Conservation (phyloP, 78 protist species). For the Bigelowiella natans region DNA sequence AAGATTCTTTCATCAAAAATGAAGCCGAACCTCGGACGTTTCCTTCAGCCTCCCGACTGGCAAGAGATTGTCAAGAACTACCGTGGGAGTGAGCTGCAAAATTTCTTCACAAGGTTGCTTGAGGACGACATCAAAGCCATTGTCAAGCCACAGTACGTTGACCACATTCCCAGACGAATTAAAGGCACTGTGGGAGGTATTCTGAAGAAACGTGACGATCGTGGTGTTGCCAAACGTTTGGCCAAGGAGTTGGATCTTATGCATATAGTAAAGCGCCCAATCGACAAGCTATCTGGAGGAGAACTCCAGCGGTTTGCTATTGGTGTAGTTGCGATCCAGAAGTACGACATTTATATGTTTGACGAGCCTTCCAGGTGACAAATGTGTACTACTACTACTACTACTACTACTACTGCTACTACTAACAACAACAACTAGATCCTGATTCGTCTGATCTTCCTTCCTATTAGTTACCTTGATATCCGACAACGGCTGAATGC, state of each 20-base stretch:
- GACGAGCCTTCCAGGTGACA: slow-evolving; percentile 88
- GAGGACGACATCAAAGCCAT: slow-evolving; percentile 83
- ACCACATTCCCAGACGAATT: slow-evolving; percentile 81
- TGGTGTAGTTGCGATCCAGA: slow-evolving; percentile 52
- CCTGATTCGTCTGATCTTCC: no score
- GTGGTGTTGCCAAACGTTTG: neutral
- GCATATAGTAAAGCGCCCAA: neutral
- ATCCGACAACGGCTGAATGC: slow-evolving; percentile 96
- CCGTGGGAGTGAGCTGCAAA: slow-evolving; percentile 96
- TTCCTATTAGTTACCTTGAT: slow-evolving; percentile 85
- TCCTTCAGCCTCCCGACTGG: slow-evolving; percentile 84
- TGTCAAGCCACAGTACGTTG: slow-evolving; percentile 98
- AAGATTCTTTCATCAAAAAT: slow-evolving; percentile 86
- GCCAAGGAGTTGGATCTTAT: neutral
- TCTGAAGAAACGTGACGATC: slow-evolving; percentile 52
- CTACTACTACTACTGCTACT: no score
- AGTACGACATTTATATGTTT: slow-evolving; percentile 78
- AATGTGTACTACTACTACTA: no score
- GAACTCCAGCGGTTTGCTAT: slow-evolving; percentile 99
- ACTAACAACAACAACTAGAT: no score
- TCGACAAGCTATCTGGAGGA: slow-evolving; percentile 93
- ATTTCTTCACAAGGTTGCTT: slow-evolving; percentile 80
- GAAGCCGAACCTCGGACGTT: slow-evolving; percentile 97
- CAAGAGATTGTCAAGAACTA: slow-evolving; percentile 85
- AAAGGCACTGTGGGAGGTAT: slow-evolving; percentile 71